Base-by-base conservation (phyloP, 1,284 basidiomycete species). In the Microbotryum violaceum region DNA sequence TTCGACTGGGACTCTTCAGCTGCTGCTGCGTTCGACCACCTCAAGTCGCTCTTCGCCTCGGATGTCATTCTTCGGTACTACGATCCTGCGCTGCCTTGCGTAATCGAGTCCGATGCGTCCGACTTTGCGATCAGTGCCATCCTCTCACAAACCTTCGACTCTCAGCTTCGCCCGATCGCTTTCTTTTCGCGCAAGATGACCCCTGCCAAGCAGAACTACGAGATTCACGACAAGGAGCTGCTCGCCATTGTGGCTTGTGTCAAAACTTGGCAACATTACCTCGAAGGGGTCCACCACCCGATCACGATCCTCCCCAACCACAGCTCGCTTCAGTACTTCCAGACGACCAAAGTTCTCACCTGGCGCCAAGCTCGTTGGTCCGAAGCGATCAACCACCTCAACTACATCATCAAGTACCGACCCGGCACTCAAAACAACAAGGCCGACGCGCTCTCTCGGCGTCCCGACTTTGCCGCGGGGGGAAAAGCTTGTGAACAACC, bases 221-320 rank as follows among this genome's bases (percentile, higher is more conserved):
- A 77, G 23, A 78, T 79, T 44, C 76, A 80, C 20, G 77, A 83
- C 65, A 73, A 77, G 58, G 80, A 83, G 72, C 57, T 83, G 33
- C 57, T 73, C 12, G 72, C 71, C 16, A 68, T 73, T n/a, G 57
- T 74, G 9, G 31, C 50, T 10, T 29, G 27, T 6, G 6, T 29
- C 27, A 29, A 29, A 29, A 29, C 6, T 60, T 82, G 78, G 79
- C 49, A 72, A 25, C 75, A 79, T 44, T 78, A 77, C 60, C 59
- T 74, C 16, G 27, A 29, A 29, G 27, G 27, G 4, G 27, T 29
- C 27, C 27, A n/a, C 5, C 37, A 73, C 0, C 50, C 59, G 0
- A 61, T 78, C 31, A 67, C 64, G 1, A 70, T 81, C 23, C 70
- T 70, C 55, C 74, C 77, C 0, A 78, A 82, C 64, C 80, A 82